Evolutionary conservation across 2,329 filamentous ascomycete genomes (phyloP).

Genomic region (Arthrobotrys megalospora): DNA sequence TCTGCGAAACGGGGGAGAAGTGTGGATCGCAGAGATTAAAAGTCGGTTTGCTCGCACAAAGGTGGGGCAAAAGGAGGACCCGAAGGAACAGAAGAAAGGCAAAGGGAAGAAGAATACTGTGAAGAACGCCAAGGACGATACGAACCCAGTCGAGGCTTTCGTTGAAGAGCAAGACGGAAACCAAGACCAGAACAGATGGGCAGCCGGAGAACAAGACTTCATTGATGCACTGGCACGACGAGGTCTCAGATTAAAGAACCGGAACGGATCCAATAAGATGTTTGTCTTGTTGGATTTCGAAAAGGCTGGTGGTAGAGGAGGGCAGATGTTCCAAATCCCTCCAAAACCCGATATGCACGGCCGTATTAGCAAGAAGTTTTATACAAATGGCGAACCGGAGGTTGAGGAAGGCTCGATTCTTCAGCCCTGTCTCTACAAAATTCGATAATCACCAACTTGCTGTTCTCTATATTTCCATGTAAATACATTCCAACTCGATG

Average conservation of each 20-base stretch:
- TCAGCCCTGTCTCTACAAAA: conserved; percentile 97
- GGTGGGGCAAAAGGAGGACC: conserved; percentile 72
- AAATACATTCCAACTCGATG: conserved; percentile 28
- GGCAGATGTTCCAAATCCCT: conserved; percentile 60
- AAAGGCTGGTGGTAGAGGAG: conserved; percentile 76
- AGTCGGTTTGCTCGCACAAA: conserved; percentile 79
- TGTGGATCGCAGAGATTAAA: conserved; percentile 98
- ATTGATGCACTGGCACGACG: conserved; percentile 84
- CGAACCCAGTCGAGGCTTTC: conserved; percentile 72
- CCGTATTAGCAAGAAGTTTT: conserved; percentile 72
- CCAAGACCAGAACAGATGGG: conserved; percentile 78
- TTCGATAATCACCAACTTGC: conserved; percentile 72
- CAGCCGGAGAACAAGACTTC: conserved; percentile 84
- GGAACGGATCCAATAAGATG: conserved; percentile 93
- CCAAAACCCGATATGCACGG: conserved; percentile 62
- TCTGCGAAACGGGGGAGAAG: conserved; percentile 92
- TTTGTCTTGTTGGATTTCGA: conserved; percentile 97
- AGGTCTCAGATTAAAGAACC: conserved; percentile 85
- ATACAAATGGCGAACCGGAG: conserved; percentile 73
- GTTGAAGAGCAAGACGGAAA: conserved; percentile 79
- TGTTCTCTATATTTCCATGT: conserved; percentile 25
- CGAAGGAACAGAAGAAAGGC: conserved; percentile 64
- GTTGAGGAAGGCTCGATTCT: conserved; percentile 75
- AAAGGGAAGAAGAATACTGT: conserved; percentile 70
- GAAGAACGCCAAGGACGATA: conserved; percentile 69